A percentile compares a stretch with the other conserved stretches of the same genome.
Conservation (phyloP, 2,329 filamentous ascomycete species). For the Apiospora rasikravindrae region DNA sequence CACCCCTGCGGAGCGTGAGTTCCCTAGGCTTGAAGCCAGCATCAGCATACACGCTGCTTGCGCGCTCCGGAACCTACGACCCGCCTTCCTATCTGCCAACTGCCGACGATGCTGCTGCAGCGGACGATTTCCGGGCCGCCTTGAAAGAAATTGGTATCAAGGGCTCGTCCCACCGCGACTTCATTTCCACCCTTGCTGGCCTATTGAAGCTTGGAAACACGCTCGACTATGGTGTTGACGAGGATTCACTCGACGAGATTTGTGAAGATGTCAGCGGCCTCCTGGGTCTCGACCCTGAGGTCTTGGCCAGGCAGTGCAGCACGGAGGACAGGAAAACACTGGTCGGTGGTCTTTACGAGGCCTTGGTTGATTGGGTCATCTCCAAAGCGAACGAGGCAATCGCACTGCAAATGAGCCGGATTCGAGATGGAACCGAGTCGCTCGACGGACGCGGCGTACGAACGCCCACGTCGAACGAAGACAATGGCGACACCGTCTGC, state of each 20-base stretch:
- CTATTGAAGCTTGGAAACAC: constrained; percentile 92
- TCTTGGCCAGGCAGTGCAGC: constrained; percentile 77
- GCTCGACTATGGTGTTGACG: constrained; percentile 81
- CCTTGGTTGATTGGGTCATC: constrained; percentile 94
- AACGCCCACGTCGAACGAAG: constrained; percentile 72
- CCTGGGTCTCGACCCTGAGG: constrained; percentile 84
- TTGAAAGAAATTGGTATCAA: constrained; percentile 95
- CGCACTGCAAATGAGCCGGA: constrained; percentile 71
- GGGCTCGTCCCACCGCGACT: constrained; percentile 77
- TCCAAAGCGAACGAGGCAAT: constrained; percentile 87
- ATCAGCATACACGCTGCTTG: constrained; percentile 78
- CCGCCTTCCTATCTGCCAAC: constrained; percentile 90
- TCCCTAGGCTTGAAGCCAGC: constrained; percentile 78
- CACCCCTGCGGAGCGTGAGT: constrained; percentile 86
- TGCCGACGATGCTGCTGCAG: constrained; percentile 88
- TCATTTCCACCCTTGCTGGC: constrained; percentile 85
- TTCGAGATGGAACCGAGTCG: constrained; percentile 70
- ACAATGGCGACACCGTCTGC: constrained; percentile 82
- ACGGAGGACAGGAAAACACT: constrained; percentile 84
- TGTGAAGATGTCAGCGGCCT: constrained; percentile 90
- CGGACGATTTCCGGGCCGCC: constrained; percentile 88
- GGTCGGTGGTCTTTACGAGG: constrained; percentile 88
- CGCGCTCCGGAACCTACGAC: constrained; percentile 82
- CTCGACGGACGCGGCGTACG: constrained; percentile 65
- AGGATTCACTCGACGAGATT: constrained; percentile 81